Base-by-base conservation (phyloP, 2,329 filamentous ascomycete genomes). In the Leptographium radiaticola region DNA sequence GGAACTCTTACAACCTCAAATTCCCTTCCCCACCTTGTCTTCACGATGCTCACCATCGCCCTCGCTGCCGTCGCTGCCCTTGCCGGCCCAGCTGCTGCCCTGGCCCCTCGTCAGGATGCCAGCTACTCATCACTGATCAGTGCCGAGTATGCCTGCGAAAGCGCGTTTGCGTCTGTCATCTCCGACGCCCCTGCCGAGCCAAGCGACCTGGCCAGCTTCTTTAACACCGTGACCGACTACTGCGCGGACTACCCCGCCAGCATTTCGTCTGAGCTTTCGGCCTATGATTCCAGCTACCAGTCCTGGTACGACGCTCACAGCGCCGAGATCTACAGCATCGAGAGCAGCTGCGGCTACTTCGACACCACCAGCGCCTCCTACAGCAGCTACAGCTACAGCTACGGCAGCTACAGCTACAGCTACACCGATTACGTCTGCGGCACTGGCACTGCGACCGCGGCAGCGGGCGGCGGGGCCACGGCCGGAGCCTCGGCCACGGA, bases 261-360 rank as follows among this genome's bases (percentile, higher is more conserved):
- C 9, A 31, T 67, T 49, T 43, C 54, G 39, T 47, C 54, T 38
- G 60, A 55, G 54, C 66, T 65, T 56, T 55, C 57, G 40, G 53
- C 54, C 25, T 56, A 55, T 13, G 44, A 63, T 31, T 1, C 53
- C 31, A 10, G 15, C 15, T 36, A 18, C 46, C 25, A 30, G 33
- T 60, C 55, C 46, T 68, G 64, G 64, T 59, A 54, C 56, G 12
- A 40, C 10, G 56, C 46, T 47, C 49, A 63, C 60, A 59, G 57
- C 53, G 57, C 43, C 51, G 58, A 55, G 18, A 53, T 63, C 20
- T 15, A 16, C 44, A 60, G 57, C 36, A 61, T 60, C 13, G 34
- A 66, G 10, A 58, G 56, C 38, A 9, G 59, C 51, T 68, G 66
- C 15, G 43, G 43, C 45, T 48, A 47, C 45, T 1, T 34, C 15